Conservation (phyloP, 495 filamentous ascomycete genomes). For the Penicillium flavigenum region DNA sequence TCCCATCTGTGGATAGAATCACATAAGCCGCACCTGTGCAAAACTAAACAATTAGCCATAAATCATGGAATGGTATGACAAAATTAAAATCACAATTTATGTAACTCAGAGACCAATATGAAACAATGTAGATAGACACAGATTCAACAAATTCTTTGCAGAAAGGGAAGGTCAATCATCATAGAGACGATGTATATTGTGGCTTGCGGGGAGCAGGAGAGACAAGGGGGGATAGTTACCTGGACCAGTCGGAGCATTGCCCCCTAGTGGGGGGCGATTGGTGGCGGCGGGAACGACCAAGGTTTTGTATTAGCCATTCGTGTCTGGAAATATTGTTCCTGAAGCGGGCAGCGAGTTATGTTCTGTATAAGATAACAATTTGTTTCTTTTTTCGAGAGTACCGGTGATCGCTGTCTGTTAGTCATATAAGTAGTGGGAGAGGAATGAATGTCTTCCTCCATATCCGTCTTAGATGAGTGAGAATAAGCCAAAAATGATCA, state of each 20-base stretch:
- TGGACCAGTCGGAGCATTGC: conserved; percentile 16
- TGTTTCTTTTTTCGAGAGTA: background rate
- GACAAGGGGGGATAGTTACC: conserved; percentile 2
- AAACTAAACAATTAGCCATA: background rate
- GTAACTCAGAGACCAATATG: conserved; percentile 23
- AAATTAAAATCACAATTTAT: conserved; percentile 1
- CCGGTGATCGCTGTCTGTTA: conserved; percentile 4
- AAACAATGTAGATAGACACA: conserved; percentile 25
- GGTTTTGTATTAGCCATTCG: background rate
- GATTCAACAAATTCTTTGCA: conserved; percentile 22
- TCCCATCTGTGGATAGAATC: too few species aligned
- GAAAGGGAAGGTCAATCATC: conserved; percentile 26
- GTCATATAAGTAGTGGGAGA: background rate
- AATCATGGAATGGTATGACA: background rate
- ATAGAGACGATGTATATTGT: conserved; percentile 8
- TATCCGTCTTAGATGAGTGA: background rate
- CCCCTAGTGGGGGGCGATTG: conserved; percentile 3
- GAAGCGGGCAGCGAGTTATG: background rate
- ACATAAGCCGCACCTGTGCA: background rate
- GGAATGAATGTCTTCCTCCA: background rate
- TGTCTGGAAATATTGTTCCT: conserved; percentile 6
- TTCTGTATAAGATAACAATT: background rate
- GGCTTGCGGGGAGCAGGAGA: background rate
- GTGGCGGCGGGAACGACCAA: conserved; percentile 5
- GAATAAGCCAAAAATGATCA: background rate